A percentile compares a stretch with the other conserved stretches of the same genome.
phyloP scores from a whole-genome alignment of 305 asterid genomes.

The Rubia tinctorum region DNA sequence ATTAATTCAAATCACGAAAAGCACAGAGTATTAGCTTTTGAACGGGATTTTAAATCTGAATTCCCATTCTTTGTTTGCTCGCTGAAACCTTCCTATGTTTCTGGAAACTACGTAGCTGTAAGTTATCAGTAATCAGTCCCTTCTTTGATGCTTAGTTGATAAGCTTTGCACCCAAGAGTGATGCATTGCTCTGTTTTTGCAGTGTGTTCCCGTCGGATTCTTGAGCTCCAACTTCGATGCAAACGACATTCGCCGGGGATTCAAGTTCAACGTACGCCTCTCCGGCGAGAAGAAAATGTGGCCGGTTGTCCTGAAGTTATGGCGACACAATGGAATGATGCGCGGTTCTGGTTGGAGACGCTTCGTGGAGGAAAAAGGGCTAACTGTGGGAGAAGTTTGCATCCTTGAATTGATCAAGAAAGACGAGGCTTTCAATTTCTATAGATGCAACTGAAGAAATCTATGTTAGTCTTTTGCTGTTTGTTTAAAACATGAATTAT shows the following conservation, averaged over 20 bases:
- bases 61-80: constrained; percentile 25
- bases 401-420: constrained; percentile 12
- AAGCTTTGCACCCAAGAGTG: neutral
- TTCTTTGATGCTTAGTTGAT: neutral
- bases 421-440: neutral
- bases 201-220: neutral
- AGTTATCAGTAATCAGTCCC: neutral
- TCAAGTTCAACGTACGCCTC: neutral
- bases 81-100: constrained; percentile 26
- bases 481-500: neutral
- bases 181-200: neutral
- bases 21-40: neutral
- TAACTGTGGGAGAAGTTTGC: constrained; percentile 11
- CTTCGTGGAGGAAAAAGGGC: constrained; percentile 10
- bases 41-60: constrained; percentile 16
- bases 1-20: neutral
- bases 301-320: neutral
- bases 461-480: neutral
- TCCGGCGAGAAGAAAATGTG: neutral
- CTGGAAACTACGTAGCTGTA: neutral
- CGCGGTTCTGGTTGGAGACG: constrained; percentile 10
- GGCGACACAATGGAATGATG: neutral
- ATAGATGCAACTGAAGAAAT: neutral
- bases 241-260: rapidly evolving
- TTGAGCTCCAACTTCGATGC: neutral